Evolutionary conservation across 2,329 filamentous ascomycete species (phyloP).

Genomic region (Aspergillus ibericus): DNA sequence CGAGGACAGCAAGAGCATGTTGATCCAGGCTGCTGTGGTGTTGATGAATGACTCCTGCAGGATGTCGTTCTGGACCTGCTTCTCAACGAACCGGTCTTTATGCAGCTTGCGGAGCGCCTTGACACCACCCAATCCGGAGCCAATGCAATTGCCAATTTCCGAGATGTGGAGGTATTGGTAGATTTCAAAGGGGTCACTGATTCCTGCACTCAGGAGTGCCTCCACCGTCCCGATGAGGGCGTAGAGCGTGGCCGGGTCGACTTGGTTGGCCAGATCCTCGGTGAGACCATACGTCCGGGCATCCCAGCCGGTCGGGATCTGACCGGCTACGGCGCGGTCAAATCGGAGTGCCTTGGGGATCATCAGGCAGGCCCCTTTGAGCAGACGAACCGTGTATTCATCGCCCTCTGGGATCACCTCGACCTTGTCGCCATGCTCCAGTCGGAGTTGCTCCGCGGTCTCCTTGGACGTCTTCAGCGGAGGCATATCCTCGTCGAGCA

Average conservation of each 20-base stretch:
- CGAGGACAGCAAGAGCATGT: conserved; percentile 93
- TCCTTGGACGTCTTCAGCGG: conserved; percentile 57
- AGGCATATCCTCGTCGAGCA: conserved; percentile 90
- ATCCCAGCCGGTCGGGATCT: conserved; percentile 93
- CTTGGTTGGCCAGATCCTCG: conserved; percentile 92
- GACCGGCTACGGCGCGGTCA: conserved; percentile 67
- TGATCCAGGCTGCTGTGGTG: conserved; percentile 97
- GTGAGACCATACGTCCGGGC: conserved; percentile 90
- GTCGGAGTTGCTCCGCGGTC: conserved; percentile 3
- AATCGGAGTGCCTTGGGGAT: conserved; percentile 2
- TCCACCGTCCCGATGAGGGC: conserved; percentile 92
- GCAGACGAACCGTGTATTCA: conserved; percentile 70
- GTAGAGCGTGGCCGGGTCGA: conserved; percentile 89
- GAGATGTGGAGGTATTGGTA: conserved; percentile 98
- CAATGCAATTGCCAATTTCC: conserved; percentile 92
- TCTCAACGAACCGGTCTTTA: conserved; percentile 89
- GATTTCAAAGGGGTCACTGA: conserved; percentile 96
- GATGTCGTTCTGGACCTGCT: conserved; percentile 93
- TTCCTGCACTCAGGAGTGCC: conserved; percentile 80
- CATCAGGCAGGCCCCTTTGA: conserved; percentile 81
- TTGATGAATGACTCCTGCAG: conserved; percentile 99
- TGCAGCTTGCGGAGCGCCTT: conserved; percentile 90
- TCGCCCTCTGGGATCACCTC: neutral
- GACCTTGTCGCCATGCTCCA: conserved; percentile 3
- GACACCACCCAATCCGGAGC: conserved; percentile 92